These are phyloP conservation scores for Agroathelia rolfsii DNA, from an alignment of 1,284 basidiomycete genomes.

Conservation along the genomic window DNA sequence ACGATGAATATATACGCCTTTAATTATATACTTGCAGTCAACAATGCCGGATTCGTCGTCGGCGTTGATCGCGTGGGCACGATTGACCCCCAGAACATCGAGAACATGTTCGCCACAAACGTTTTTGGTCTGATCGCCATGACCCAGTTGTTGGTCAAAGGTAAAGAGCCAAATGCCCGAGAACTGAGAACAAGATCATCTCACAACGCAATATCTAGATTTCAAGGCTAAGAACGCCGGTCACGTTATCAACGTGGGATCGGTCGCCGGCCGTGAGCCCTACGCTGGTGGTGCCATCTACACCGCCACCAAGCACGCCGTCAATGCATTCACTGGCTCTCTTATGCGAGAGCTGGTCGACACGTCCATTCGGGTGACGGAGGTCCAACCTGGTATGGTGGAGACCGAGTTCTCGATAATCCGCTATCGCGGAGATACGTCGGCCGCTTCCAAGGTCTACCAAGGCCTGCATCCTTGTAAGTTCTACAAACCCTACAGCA, in stretches of 20 bases:
- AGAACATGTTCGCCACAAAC: constrained; percentile 90
- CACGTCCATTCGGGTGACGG: constrained; percentile 85
- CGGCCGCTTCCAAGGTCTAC: constrained; percentile 83
- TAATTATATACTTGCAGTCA: constrained; percentile 50
- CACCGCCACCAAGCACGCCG: constrained; percentile 82
- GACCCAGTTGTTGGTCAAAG: constrained; percentile 69
- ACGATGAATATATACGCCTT: too few species aligned
- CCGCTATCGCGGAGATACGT: constrained; percentile 77
- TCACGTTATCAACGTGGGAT: constrained; percentile 94
- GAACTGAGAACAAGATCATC: too few species aligned
- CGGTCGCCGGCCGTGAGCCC: constrained; percentile 84
- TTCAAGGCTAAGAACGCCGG: constrained; percentile 86
- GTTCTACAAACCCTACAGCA: too few species aligned
- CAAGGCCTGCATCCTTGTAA: constrained; percentile 72
- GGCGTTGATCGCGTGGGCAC: constrained; percentile 79
- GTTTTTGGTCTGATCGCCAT: constrained; percentile 82
- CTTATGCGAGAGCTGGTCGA: constrained; percentile 83
- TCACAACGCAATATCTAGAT: too few species aligned
- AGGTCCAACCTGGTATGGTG: constrained; percentile 89
- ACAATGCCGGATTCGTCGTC: constrained; percentile 82
- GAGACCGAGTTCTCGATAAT: constrained; percentile 89
- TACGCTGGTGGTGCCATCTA: constrained; percentile 84
- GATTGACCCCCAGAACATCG: constrained; percentile 66
- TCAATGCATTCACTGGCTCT: constrained; percentile 80
- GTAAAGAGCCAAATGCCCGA: constrained; percentile 32